Conservation (phyloP, 805 yeast genomes). For the Yamadazyma laniorum region DNA sequence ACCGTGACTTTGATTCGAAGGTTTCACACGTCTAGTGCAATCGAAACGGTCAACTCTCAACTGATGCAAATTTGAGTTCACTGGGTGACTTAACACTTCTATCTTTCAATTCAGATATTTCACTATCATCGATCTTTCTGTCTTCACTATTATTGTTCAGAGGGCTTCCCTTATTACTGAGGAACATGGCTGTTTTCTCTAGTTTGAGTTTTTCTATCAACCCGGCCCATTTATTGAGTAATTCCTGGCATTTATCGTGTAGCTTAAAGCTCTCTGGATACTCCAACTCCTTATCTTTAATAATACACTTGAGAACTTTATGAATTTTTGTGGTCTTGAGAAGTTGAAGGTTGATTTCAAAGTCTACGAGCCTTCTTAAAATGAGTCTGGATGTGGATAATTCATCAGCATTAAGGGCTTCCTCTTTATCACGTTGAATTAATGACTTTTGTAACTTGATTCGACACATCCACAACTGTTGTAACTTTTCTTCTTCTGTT, state of each 20-base stretch:
- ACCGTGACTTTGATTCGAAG: no score
- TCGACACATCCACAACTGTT: constrained; percentile 48
- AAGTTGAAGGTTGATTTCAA: constrained; percentile 40
- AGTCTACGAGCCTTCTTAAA: constrained; percentile 40
- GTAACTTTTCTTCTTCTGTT: constrained; percentile 41
- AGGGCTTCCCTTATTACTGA: constrained; percentile 1
- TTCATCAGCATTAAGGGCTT: constrained; percentile 40
- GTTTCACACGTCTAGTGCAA: no score
- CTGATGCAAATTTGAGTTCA: constrained; percentile 9
- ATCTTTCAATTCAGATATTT: constrained; percentile 20
- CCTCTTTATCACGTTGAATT: constrained; percentile 40
- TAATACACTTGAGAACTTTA: constrained; percentile 50
- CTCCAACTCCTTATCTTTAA: constrained; percentile 38
- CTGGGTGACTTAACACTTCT: constrained; percentile 6
- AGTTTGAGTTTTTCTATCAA: constrained; percentile 34
- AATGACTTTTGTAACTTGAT: constrained; percentile 48
- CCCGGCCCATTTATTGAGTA: constrained; percentile 42
- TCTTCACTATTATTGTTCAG: constrained; percentile 2
- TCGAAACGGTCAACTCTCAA: constrained; percentile 10
- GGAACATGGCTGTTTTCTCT: constrained; percentile 22
- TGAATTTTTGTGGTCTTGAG: constrained; percentile 48
- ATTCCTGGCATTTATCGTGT: constrained; percentile 42
- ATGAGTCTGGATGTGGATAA: constrained; percentile 40
- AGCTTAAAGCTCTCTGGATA: constrained; percentile 45
- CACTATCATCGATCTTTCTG: constrained; percentile 22